A percentile compares a stretch with the other conserved stretches of the same genome.
Evolutionary conservation across 208 protist genomes (phyloP).

Genomic region (Leishmania lainsoni): DNA sequence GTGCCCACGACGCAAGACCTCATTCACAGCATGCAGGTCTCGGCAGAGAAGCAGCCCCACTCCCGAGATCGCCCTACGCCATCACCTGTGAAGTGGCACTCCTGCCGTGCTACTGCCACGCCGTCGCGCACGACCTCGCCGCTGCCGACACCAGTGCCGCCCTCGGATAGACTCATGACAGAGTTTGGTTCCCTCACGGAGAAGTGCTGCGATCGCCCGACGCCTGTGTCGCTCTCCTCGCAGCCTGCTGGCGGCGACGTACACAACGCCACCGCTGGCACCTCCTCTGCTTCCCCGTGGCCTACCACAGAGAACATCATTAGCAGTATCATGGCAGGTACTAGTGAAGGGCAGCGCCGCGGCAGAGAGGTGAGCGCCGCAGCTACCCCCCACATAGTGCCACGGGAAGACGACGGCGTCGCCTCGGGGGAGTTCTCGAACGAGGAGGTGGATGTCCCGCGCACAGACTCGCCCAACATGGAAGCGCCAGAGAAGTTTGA

Average conservation of each 20-base stretch:
- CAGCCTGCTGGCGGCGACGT: slow-evolving; percentile 26
- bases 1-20: slow-evolving; percentile 30
- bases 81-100: slow-evolving; percentile 13
- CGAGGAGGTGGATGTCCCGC: neutral
- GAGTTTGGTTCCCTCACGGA: slow-evolving; percentile 12
- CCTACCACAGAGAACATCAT: slow-evolving; percentile 50
- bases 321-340: slow-evolving; percentile 30
- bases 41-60: slow-evolving; percentile 34
- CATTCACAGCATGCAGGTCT: slow-evolving; percentile 40
- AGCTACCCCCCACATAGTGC: neutral
- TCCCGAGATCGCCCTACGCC: slow-evolving; percentile 31
- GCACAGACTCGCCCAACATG: neutral
- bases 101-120: neutral
- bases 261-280: slow-evolving; percentile 1
- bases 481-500: neutral
- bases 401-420: neutral
- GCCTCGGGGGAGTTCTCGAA: slow-evolving; percentile 6
- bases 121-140: slow-evolving; percentile 11
- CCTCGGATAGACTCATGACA: slow-evolving; percentile 17
- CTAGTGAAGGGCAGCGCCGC: slow-evolving; percentile 30
- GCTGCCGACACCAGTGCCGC: slow-evolving; percentile 13
- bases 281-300: slow-evolving; percentile 38
- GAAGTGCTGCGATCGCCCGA: slow-evolving; percentile 35
- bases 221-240: slow-evolving; percentile 30
- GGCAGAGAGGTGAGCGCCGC: neutral